A percentile compares a stretch with the other conserved stretches of the same genome.
phyloP scores from a whole-genome alignment of 2,329 filamentous ascomycete species.

The Colletotrichum costaricense region DNA sequence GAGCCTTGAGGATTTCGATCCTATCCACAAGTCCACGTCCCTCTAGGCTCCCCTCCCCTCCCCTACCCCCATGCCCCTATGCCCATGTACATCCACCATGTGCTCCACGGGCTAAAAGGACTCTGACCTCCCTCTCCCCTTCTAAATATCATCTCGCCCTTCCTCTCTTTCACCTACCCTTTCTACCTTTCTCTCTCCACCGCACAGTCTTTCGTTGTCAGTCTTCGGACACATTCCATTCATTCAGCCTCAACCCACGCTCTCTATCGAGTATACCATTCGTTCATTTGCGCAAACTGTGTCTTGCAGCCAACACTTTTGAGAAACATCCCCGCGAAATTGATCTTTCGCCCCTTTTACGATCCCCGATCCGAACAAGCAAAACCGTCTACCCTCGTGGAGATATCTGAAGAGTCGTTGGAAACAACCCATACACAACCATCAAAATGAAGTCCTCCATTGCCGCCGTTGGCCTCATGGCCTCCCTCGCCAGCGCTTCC shows the following conservation, averaged over 20 bases:
- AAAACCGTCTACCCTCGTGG: background rate
- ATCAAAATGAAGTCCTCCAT: constrained; percentile 61
- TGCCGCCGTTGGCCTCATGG: constrained; percentile 57
- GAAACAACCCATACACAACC: constrained; percentile 10
- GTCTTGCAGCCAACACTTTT: constrained; percentile 36
- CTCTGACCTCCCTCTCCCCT: constrained; percentile 28
- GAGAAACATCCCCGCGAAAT: constrained; percentile 28
- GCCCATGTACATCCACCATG: constrained; percentile 14
- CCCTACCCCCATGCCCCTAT: background rate
- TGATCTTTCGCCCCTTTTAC: constrained; percentile 37
- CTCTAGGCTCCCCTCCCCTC: background rate
- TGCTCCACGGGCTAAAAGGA: constrained; percentile 32
- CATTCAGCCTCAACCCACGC: constrained; percentile 29
- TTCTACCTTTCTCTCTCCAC: constrained; percentile 18
- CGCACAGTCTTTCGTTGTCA: constrained; percentile 37
- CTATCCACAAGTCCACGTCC: constrained; percentile 27
- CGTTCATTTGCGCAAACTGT: constrained; percentile 37
- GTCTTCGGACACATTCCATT: constrained; percentile 38
- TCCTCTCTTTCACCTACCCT: constrained; percentile 8
- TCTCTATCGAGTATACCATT: constrained; percentile 31
- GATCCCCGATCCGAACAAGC: constrained; percentile 21
- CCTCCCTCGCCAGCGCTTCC: constrained; percentile 55
- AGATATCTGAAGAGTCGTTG: constrained; percentile 14
- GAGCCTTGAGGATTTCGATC: constrained; percentile 23
- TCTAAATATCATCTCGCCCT: constrained; percentile 25